Evolutionary conservation across 2,329 filamentous ascomycete genomes (phyloP), one percentile per base, ranked within the genome.

Genomic region (Cadophora sp.): DNA sequence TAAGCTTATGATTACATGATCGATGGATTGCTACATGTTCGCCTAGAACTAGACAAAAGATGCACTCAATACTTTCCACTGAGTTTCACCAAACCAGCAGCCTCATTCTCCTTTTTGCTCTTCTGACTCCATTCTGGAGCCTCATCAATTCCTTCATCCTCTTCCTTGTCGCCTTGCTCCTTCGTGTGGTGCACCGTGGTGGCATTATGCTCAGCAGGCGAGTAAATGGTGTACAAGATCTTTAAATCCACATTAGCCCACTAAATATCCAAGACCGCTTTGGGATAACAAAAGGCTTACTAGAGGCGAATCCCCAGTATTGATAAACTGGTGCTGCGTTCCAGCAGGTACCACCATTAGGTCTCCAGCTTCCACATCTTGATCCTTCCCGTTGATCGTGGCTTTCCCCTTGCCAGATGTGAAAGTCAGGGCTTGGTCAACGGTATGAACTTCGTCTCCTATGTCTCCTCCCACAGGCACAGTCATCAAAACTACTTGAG

Each of bases 241-340:
- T 75, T 62, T 1, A 24, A 16, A 4, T 19, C 19, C 51, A 60
- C 29, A 66, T 60, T 56, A 12, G 16, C 5, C 34, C 8, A 55
- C 26, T 40, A 19, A 50, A n/a, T 27, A 3, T 48, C 27, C 14
- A 22, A 7, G 9, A 19, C 12, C 14, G 22, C 34, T n/a, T 19
- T 26, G 50, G 37, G 55, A 34, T 12, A 12, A 34, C 27, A 14
- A 29, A 26, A n/a, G 12, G 65, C 73, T 70, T 48, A 73, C 72
- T 37, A 90, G 76, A 1, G 88, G 87, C 61, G 83, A 83, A 0
- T 85, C 81, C 1, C 88, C 87, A 2, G 81, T 87, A 67, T 89
- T 90, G 61, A 90, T 79, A 76, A 91, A 90, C 74, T 90, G 87
- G 75, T 90, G 88, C 76, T 88, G 86, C 1, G 88, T 90, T 0